Evolutionary conservation across 129 eudicot species (phyloP), one percentile per base, ranked within the genome.

Genomic region (Helianthus tuberosus): DNA sequence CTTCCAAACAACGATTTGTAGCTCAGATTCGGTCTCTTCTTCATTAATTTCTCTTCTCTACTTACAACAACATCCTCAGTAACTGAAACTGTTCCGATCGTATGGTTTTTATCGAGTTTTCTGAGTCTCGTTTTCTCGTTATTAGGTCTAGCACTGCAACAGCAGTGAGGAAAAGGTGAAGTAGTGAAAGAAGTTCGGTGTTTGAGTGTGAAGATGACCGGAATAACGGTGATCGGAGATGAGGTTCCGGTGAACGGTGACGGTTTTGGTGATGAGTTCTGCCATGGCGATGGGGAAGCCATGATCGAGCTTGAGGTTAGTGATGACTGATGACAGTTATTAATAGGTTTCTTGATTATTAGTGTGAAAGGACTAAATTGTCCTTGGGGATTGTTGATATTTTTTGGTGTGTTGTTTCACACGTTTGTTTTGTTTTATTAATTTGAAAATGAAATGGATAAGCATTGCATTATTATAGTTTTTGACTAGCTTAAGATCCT

Each of bases 271-370:
- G 68, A 72, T 38, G 81, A 57, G 80, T 10, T 51, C 61, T 71
- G 83, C 78, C 67, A 66, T 71, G 85, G 77, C 20, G 89, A 62
- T 41, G 75, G 76, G 61, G 80, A 64, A 72, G 89, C 90, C 95
- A 89, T 81, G 49, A 68, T 61, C 71, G 81, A 71, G 71, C 43
- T 63, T 5, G 47, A 79, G 69, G 29, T 71, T 41, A 11, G 47
- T 39, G 66, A 62, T 39, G 4, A 64, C 38, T 39, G 66, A 62
- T 39, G 4, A 64, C 38, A 41, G 15, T 51, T 70, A 5, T 63
- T 51, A 38, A 15, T 35, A 75, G 65, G 58, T 74, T 63, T 32
- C 27, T 46, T n/a, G 20, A 35, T 55, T 14, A 55, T 16, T 51
- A 35, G 29, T 76, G 69, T 32, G 44, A 68, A 32, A 73, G 38